Conservation (phyloP, 352 stramenopile genomes). For the Pythium aquatile region DNA sequence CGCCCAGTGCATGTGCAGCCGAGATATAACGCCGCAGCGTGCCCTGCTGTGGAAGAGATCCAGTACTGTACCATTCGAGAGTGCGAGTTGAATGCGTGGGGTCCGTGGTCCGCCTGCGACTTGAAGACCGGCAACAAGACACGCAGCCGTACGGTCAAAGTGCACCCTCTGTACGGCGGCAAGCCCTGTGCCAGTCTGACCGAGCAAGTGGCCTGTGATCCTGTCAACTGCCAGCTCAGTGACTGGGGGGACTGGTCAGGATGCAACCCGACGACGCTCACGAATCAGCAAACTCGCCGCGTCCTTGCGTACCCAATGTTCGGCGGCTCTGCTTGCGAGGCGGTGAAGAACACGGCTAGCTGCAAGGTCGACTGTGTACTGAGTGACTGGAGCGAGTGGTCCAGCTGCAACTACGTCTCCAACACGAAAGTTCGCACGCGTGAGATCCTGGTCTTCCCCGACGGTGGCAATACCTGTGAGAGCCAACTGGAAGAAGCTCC, state of each 20-base stretch:
- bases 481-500: slow-evolving; percentile 19
- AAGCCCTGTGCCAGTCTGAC: slow-evolving; percentile 35
- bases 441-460: slow-evolving; percentile 32
- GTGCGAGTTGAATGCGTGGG: slow-evolving; percentile 44
- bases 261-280: slow-evolving; percentile 35
- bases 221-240: slow-evolving; percentile 38
- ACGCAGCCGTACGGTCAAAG: slow-evolving; percentile 33
- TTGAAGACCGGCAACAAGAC: slow-evolving; percentile 30
- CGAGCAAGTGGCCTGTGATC: slow-evolving; percentile 42
- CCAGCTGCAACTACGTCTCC: slow-evolving; percentile 41
- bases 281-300: slow-evolving; percentile 34
- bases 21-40: slow-evolving; percentile 32
- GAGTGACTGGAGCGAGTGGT: slow-evolving; percentile 46
- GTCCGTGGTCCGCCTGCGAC: slow-evolving; percentile 28
- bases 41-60: slow-evolving; percentile 25
- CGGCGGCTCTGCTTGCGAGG: slow-evolving; percentile 31
- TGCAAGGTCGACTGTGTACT: slow-evolving; percentile 56
- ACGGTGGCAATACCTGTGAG: slow-evolving; percentile 31
- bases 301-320: slow-evolving; percentile 27
- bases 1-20: slow-evolving; percentile 32
- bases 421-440: slow-evolving; percentile 43
- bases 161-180: slow-evolving; percentile 39
- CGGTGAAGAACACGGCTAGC: slow-evolving; percentile 13
- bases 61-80: slow-evolving; percentile 35
- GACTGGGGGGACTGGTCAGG: slow-evolving; percentile 52